Evolutionary conservation across 2,329 filamentous ascomycete genomes (phyloP), one percentile per base, ranked within the genome.

Genomic region (Lachnum nothofagi): DNA sequence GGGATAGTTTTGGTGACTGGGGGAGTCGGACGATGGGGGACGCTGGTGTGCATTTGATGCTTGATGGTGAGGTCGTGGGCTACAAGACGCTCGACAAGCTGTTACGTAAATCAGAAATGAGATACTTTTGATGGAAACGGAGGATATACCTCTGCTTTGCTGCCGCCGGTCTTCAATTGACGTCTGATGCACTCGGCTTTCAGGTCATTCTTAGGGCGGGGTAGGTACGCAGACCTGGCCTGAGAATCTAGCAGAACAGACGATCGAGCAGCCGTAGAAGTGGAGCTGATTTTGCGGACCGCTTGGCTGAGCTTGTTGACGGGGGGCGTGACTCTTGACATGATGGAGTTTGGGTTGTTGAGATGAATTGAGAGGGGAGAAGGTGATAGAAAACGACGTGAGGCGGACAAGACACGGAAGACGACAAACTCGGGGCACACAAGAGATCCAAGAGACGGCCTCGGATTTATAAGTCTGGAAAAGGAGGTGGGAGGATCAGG

Each of bases 1-100:
- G 79, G 80, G 60, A 76, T 68, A 50, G 68, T 67, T 56, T 72
- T 72, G 62, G 68, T 66, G 63, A 68, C 57, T 59, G 72, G 53
- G 59, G 67, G 43, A 52, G 54, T 64, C 64, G 52, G 73, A 67
- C 53, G 57, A 33, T 56, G 58, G 35, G 51, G 37, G 10, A 20
- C 43, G 17, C 20, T 51, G 27, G 53, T 64, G 54, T 68, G 60
- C 51, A 57, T 57, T 24, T 48, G 24, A 39, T 58, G 54, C 14
- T 51, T 46, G 42, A 45, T 42, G 44, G 55, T 56, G n/a, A 55
- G 39, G 29, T 64, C 61, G 24, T 57, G 48, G 19, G 57, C 53
- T 16, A 55, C 54, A 10, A 63, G 56, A 22, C 57, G 57, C 39
- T 60, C 57, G 24, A 60, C 58, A 14, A 65, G 55, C 59, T 65